phyloP scores from a whole-genome alignment of 768 basidiomycete genomes.

The Trametopsis cervina region DNA sequence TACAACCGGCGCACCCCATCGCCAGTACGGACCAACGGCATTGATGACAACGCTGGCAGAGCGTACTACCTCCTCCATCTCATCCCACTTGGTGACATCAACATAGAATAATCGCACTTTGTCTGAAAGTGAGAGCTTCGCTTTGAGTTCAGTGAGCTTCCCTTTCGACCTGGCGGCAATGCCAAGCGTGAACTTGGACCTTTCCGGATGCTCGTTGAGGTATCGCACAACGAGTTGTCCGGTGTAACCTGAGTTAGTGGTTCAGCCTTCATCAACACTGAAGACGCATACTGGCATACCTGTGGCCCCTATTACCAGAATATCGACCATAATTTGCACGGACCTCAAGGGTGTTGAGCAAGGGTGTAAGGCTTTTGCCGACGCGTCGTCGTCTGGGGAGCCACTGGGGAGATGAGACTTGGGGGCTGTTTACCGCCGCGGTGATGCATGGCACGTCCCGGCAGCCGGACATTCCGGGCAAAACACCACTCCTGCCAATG shows the following conservation, averaged over 20 bases:
- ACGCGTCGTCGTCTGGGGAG: too few relatives aligned
- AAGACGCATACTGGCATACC: constrained; percentile 19
- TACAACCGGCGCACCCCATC: constrained; percentile 68
- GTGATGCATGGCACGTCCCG: too few relatives aligned
- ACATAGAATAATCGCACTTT: constrained; percentile 40
- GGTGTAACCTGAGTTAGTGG: constrained; percentile 43
- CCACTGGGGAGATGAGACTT: too few relatives aligned
- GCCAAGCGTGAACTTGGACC: constrained; percentile 53
- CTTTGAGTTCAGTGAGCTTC: constrained; percentile 49
- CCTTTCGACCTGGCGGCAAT: constrained; percentile 61
- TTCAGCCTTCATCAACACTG: neutral
- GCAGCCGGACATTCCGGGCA: too few relatives aligned
- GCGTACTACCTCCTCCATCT: constrained; percentile 53
- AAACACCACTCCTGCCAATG: too few relatives aligned
- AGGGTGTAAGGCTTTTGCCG: too few relatives aligned
- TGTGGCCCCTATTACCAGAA: constrained; percentile 70
- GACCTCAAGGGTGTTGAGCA: neutral
- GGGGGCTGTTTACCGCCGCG: too few relatives aligned
- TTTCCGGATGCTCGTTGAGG: constrained; percentile 56
- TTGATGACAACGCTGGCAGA: constrained; percentile 65
- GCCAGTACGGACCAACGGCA: constrained; percentile 69
- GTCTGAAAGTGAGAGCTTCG: constrained; percentile 38
- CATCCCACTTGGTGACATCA: constrained; percentile 48
- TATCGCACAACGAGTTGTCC: constrained; percentile 65
- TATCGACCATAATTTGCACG: constrained; percentile 34